Evolutionary conservation across 495 filamentous ascomycete species (phyloP).

Genomic region (Lineolata rhizophorae): DNA sequence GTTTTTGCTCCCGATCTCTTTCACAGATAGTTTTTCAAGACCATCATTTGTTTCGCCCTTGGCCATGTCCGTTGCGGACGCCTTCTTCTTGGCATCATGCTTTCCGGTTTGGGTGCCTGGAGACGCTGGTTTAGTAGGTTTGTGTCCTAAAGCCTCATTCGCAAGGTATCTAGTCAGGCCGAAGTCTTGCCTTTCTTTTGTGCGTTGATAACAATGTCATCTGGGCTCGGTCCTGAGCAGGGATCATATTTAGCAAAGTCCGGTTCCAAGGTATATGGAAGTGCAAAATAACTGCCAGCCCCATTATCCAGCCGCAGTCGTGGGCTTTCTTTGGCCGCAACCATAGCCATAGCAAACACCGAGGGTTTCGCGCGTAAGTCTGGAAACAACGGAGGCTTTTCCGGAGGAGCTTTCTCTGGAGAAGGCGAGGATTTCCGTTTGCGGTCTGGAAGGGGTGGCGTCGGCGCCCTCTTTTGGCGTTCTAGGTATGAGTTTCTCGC

Average conservation of each 20-base stretch:
- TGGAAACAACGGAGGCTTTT: neutral
- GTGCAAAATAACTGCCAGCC: neutral
- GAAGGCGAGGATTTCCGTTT: too few species aligned
- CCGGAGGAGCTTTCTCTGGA: neutral
- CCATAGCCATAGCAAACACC: slow-evolving; percentile 44
- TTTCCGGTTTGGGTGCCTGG: slow-evolving; percentile 20
- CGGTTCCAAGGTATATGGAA: slow-evolving; percentile 16
- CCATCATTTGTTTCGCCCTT: slow-evolving; percentile 15
- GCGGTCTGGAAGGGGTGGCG: too few species aligned
- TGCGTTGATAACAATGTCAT: slow-evolving; percentile 71
- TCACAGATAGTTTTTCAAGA: slow-evolving; percentile 37
- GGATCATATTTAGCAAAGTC: slow-evolving; percentile 27
- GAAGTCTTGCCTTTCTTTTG: slow-evolving; percentile 32
- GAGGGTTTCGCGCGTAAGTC: slow-evolving; percentile 12
- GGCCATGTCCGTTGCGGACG: slow-evolving; percentile 21
- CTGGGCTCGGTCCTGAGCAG: slow-evolving; percentile 82
- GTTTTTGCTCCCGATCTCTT: slow-evolving; percentile 76
- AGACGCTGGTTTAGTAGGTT: neutral
- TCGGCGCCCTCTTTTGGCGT: too few species aligned
- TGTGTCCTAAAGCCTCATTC: too few species aligned
- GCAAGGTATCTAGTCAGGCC: slow-evolving; percentile 1
- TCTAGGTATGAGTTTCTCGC: too few species aligned
- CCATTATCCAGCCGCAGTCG: slow-evolving; percentile 3
- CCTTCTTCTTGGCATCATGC: slow-evolving; percentile 21
- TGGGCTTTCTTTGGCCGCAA: slow-evolving; percentile 29